Evolutionary conservation across 768 basidiomycete species (phyloP).

Genomic region (Daedalea quercina): DNA sequence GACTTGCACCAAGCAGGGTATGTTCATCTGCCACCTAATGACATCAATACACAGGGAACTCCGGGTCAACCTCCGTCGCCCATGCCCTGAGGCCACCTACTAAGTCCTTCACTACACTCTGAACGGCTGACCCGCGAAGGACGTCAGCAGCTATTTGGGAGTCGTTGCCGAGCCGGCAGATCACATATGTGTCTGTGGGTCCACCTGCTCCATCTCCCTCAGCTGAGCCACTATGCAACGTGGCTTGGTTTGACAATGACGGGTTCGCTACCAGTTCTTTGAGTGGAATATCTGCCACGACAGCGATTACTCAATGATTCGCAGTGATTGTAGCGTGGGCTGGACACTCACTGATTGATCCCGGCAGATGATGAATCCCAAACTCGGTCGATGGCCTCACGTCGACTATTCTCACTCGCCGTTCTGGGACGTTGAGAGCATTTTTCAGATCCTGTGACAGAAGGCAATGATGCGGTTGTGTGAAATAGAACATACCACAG

Average conservation of each 20-base stretch:
- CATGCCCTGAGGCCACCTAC: constrained; percentile 81
- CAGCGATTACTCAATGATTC: not conserved
- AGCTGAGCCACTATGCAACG: not conserved
- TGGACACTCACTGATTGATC: constrained; percentile 55
- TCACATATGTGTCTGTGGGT: constrained; percentile 35
- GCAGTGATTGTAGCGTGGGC: not conserved
- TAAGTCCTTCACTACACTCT: constrained; percentile 51
- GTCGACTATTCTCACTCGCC: constrained; percentile 49
- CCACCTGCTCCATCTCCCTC: not conserved
- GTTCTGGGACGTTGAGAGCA: constrained; percentile 24
- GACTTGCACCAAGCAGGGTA: too few species aligned
- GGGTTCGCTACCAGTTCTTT: constrained; percentile 58
- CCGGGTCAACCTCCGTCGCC: constrained; percentile 64
- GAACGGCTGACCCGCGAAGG: constrained; percentile 32
- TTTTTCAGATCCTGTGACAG: constrained; percentile 41
- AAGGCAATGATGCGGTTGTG: not conserved
- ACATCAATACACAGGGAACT: constrained; percentile 78
- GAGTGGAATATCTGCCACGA: constrained; percentile 66
- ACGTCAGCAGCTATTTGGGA: constrained; percentile 81
- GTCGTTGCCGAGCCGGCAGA: constrained; percentile 91
- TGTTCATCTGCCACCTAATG: too few species aligned
- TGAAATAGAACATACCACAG: not conserved
- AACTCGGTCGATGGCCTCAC: constrained; percentile 77
- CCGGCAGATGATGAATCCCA: constrained; percentile 77
- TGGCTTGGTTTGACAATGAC: constrained; percentile 33